phyloP scores from a whole-genome alignment of 331 rosid genomes.

The Rhamnella rubrinervis region DNA sequence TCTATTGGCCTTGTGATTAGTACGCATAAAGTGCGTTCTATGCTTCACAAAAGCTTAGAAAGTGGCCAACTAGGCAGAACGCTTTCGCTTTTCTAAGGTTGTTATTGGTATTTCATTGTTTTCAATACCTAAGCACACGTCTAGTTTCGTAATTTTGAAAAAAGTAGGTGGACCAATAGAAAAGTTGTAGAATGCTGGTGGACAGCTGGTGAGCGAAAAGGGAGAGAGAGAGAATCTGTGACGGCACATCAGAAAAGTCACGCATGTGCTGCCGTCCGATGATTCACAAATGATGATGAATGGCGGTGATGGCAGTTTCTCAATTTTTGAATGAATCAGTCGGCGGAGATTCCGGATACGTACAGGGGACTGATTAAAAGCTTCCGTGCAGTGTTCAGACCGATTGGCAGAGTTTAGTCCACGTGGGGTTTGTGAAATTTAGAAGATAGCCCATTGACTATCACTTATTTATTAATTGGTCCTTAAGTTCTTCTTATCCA shows the following conservation, averaged over 20 bases:
- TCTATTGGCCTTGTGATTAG: neutral
- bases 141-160: neutral
- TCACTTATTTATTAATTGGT: too few species aligned
- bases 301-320: too few species aligned
- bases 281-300: too few species aligned
- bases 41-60: neutral
- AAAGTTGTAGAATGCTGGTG: slow-evolving; percentile 1
- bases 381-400: too few species aligned
- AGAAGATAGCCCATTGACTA: too few species aligned
- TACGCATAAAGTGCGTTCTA: neutral
- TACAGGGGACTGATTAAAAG: too few species aligned
- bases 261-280: neutral
- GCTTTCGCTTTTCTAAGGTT: neutral
- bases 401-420: too few species aligned
- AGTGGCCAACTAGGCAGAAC: slow-evolving; percentile 25
- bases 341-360: neutral
- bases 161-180: slow-evolving; percentile 16
- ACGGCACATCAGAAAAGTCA: neutral
- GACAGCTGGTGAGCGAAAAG: slow-evolving; percentile 31
- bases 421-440: too few species aligned
- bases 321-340: neutral
- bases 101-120: slow-evolving; percentile 11
- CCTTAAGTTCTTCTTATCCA: too few species aligned
- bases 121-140: neutral
- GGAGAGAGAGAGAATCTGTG: neutral